Evolutionary conservation across 2,329 filamentous ascomycete species (phyloP).

Genomic region (Ophiostoma tasmaniense): DNA sequence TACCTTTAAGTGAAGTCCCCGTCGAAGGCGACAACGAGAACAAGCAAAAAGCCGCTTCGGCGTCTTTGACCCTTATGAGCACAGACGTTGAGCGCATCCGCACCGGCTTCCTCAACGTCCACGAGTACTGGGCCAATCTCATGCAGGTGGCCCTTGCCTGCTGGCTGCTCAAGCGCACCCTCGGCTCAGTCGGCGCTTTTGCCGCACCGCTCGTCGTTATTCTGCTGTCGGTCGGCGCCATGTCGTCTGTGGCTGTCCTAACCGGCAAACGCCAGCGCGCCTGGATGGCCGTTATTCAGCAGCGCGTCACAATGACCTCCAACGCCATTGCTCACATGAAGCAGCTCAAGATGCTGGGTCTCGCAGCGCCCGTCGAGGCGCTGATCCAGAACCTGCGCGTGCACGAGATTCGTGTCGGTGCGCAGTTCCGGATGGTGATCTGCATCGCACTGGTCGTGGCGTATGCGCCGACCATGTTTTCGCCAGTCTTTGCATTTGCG

Average conservation of each 20-base stretch:
- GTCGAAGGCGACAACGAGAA: conserved; percentile 3
- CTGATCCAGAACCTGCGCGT: conserved; percentile 30
- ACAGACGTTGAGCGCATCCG: conserved; percentile 27
- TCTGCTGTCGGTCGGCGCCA: neutral
- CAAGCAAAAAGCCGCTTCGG: conserved; percentile 1
- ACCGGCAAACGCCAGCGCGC: conserved; percentile 17
- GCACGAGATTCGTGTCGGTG: conserved; percentile 27
- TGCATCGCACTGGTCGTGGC: conserved; percentile 26
- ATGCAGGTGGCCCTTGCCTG: conserved; percentile 20
- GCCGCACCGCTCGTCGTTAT: conserved; percentile 20
- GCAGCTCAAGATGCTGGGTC: conserved; percentile 32
- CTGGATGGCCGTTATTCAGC: conserved; percentile 24
- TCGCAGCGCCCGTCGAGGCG: conserved; percentile 26
- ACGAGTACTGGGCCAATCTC: conserved; percentile 24
- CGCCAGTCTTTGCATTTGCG: conserved; percentile 30
- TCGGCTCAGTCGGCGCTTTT: conserved; percentile 18
- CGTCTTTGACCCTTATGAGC: conserved; percentile 29
- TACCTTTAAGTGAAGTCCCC: conserved; percentile 16
- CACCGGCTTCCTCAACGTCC: conserved; percentile 22
- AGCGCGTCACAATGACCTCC: conserved; percentile 24
- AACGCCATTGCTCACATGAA: conserved; percentile 31
- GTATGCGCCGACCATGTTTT: conserved; percentile 30
- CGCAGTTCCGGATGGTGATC: conserved; percentile 26
- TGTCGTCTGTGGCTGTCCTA: neutral
- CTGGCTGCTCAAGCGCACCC: conserved; percentile 20